Evolutionary conservation across 305 asterid genomes (phyloP).

Genomic region (Solanum hybrid): DNA sequence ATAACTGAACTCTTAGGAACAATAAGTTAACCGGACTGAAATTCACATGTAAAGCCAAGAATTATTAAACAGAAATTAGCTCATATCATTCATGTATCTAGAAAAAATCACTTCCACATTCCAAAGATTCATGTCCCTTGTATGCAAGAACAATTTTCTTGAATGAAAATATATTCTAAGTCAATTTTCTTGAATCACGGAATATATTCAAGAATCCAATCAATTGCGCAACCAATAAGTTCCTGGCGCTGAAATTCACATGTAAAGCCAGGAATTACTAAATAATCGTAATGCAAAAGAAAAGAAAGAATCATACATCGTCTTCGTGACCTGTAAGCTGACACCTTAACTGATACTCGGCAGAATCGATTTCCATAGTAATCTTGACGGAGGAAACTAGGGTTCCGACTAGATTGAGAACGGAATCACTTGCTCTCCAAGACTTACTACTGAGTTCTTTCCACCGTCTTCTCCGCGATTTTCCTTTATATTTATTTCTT

Average conservation of each 20-base stretch:
- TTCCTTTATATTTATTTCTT: neutral
- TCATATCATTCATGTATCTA: neutral
- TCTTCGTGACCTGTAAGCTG: conserved; percentile 91
- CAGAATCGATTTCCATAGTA: conserved; percentile 62
- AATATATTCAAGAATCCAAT: neutral
- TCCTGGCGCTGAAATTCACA: neutral
- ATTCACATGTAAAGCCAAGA: neutral
- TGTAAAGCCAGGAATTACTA: neutral
- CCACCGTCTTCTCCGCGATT: neutral
- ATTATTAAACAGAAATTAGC: neutral
- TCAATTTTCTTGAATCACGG: neutral
- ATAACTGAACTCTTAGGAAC: neutral
- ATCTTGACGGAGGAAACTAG: conserved; percentile 1
- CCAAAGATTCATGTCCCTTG: neutral
- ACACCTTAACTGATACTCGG: conserved; percentile 65
- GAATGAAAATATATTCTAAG: neutral
- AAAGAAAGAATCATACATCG: conserved; percentile 39
- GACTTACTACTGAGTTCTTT: neutral
- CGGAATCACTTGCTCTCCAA: conserved; percentile 12
- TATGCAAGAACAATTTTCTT: neutral
- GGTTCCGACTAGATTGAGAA: conserved; percentile 8
- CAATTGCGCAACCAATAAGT: neutral
- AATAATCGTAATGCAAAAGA: neutral
- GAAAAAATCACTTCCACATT: neutral
- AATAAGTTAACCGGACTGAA: neutral